Evolutionary conservation across 208 protist genomes (phyloP).

Genomic region (Trypanosoma congolense): DNA sequence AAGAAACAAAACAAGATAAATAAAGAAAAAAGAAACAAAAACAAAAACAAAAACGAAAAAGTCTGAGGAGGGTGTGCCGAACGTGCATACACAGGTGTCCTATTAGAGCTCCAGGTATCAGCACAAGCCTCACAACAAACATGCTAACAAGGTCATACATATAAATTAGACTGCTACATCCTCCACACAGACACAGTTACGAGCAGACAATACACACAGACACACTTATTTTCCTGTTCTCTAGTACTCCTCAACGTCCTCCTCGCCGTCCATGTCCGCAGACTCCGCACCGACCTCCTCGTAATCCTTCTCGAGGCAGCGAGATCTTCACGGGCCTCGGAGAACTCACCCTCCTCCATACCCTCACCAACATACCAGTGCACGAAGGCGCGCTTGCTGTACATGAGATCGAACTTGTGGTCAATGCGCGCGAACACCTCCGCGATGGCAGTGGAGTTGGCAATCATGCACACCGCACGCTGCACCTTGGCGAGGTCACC

Average conservation of each 20-base stretch:
- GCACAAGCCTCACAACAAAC: too few species aligned
- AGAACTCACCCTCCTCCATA: slow-evolving; percentile 97
- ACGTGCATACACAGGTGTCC: too few species aligned
- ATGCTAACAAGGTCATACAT: too few species aligned
- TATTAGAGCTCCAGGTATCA: too few species aligned
- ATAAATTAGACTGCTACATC: too few species aligned
- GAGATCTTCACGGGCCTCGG: slow-evolving; percentile 95
- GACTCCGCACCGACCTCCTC: slow-evolving; percentile 90
- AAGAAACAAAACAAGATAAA: too few species aligned
- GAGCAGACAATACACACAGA: too few species aligned
- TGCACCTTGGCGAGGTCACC: slow-evolving; percentile 93
- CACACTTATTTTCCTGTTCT: slow-evolving; percentile 72
- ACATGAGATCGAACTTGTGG: slow-evolving; percentile 96
- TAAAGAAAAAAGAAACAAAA: too few species aligned
- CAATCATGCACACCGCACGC: slow-evolving; percentile 93
- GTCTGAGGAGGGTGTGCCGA: too few species aligned
- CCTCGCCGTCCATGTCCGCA: slow-evolving; percentile 87
- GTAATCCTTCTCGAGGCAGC: slow-evolving; percentile 97
- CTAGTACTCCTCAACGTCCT: slow-evolving; percentile 84
- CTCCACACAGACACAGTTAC: too few species aligned
- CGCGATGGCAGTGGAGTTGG: slow-evolving; percentile 90
- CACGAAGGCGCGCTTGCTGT: slow-evolving; percentile 95
- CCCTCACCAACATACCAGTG: slow-evolving; percentile 97
- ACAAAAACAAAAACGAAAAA: too few species aligned
- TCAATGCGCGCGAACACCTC: slow-evolving; percentile 92